These are phyloP conservation scores for Hypoxylon fuscum DNA, from an alignment of 495 filamentous ascomycete genomes.

Conservation along the genomic window DNA sequence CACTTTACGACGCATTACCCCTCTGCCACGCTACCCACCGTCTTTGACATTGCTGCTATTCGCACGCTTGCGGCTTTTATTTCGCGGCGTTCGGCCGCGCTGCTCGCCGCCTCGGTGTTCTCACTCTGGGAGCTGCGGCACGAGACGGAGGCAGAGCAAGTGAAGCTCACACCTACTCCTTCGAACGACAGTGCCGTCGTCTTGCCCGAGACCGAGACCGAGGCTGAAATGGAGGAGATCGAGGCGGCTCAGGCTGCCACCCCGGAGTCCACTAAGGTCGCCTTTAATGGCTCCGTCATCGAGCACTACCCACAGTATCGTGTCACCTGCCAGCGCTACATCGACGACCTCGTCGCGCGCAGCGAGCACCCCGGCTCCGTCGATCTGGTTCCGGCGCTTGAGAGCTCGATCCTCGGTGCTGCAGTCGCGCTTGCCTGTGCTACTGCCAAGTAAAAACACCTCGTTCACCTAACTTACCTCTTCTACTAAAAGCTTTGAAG, in stretches of 20 bases:
- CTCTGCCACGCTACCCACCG: constrained; percentile 48
- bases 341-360: constrained; percentile 56
- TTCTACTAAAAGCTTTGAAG: too few species aligned
- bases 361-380: constrained; percentile 49
- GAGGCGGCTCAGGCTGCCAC: constrained; percentile 23
- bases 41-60: constrained; percentile 62
- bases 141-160: constrained; percentile 52
- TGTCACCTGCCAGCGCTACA: constrained; percentile 56
- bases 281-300: constrained; percentile 71
- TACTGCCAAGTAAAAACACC: constrained; percentile 9
- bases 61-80: constrained; percentile 63
- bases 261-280: constrained; percentile 54
- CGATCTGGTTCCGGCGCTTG: constrained; percentile 63
- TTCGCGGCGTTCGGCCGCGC: constrained; percentile 67
- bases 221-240: constrained; percentile 38
- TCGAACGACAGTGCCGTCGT: constrained; percentile 33
- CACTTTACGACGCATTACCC: constrained; percentile 58
- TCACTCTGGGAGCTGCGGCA: constrained; percentile 68
- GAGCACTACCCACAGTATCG: constrained; percentile 70
- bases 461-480: too few species aligned
- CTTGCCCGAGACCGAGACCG: constrained; percentile 20
- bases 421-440: constrained; percentile 66
- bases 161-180: constrained; percentile 17
- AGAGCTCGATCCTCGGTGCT: constrained; percentile 70
- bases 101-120: constrained; percentile 69